Evolutionary conservation across 2,329 filamentous ascomycete species (phyloP), one percentile per base, ranked within the genome.

Genomic region (Phaeosphaeria sp.): DNA sequence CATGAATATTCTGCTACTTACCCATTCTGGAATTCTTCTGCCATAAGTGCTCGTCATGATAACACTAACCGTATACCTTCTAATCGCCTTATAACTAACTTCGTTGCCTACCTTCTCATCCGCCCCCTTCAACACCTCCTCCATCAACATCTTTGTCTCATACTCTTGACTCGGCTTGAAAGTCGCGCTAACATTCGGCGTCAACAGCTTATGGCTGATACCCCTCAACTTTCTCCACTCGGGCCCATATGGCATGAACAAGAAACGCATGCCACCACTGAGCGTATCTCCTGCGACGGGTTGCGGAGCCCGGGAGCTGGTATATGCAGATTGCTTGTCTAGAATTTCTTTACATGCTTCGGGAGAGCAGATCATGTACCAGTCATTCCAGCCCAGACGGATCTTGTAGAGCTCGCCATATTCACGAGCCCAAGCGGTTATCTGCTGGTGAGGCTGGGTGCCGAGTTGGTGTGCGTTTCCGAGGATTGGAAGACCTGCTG

Each of bases 331-430:
- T 46, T 77, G 73, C 55, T 78, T 79, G 53, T 82, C 79, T 25
- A 83, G 60, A 17, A 83, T 76, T 17, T 82, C 80, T 36, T 76
- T 77, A 7, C 82, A 74, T 0, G 79, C 81, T 22, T 74, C 71
- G 1, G 81, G 80, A 15, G 67, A 78, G 64, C 80, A 81, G 25
- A 83, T 61, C 56, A 81, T 70, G 18, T 81, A 76, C 79, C 79
- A 83, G 56, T 80, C 75, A 47, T 81, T 74, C 76, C 78, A 80
- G 6, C 81, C 81, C 4, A 82, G 63, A 2, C 75, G 72, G 18
- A 83, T 65, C 55, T 77, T 76, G 69, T 77, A 82, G 4, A 82
- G 53, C n/a, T 82, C 80, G 36, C 81, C 81, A 63, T 81, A 81
- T 51, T 78, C 52, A 2, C 63, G 58, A 0, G 79, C 77, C 79